Percentiles rank a stretch among this genome's conserved stretches.
Conservation (phyloP, 2,329 filamentous ascomycete genomes). For the Cladosporium sp. region DNA sequence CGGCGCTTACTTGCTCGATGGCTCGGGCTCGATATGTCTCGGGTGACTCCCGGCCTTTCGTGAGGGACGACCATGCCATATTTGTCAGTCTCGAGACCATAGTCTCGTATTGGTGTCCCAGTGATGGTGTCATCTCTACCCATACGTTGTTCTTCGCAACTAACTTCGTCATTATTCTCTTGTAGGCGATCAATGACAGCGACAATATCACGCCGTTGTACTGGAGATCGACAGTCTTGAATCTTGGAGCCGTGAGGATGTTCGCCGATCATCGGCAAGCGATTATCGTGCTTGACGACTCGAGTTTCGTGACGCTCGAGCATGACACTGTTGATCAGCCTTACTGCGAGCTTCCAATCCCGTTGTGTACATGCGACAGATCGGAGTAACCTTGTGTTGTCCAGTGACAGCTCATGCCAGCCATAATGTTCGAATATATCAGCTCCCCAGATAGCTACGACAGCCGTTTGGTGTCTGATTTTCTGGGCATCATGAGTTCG, state of each 20-base stretch:
- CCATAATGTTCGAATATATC: conserved; percentile 12
- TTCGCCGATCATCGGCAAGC: background rate
- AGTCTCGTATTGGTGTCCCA: conserved; percentile 3
- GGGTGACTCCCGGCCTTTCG: background rate
- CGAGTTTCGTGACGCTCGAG: background rate
- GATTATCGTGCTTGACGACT: conserved; percentile 2
- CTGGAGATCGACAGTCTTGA: conserved; percentile 5
- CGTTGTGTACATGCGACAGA: conserved; percentile 3
- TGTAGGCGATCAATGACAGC: background rate
- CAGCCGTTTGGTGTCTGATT: background rate
- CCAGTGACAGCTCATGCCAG: conserved; percentile 6
- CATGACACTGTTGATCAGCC: conserved; percentile 1
- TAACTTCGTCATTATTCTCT: background rate
- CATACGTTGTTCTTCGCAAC: background rate
- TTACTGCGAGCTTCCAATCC: conserved; percentile 3
- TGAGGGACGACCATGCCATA: conserved; percentile 5
- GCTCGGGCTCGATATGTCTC: background rate
- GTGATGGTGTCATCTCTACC: conserved; percentile 2
- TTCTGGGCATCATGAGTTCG: background rate
- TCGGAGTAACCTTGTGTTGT: conserved; percentile 3
- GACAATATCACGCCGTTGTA: background rate
- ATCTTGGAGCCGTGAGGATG: conserved; percentile 1
- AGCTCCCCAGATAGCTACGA: conserved; percentile 7
- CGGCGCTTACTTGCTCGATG: conserved; percentile 5
- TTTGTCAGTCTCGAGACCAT: conserved; percentile 4